Base-by-base conservation (phyloP, 164 flowering plant genomes). In the Kingdonia uniflora region DNA sequence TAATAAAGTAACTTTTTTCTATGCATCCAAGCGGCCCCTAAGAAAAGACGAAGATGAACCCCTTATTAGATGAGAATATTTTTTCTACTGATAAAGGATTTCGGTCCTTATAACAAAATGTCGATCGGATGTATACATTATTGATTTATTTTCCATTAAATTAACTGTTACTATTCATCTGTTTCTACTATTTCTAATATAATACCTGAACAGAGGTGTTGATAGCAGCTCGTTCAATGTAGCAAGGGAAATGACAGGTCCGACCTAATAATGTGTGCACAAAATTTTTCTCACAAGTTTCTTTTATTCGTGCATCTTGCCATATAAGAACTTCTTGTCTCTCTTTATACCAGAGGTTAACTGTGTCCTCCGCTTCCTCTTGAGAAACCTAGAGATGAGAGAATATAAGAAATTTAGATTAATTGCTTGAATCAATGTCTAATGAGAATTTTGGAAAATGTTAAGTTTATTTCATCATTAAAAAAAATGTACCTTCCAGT, bases 171-270 rank as follows among this genome's bases (percentile, higher is more conserved):
- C 8, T 3, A 29, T 29, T 29, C 35, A 29, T 3, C 35, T 29
- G 35, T 3, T 29, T 29, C n/a, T n/a, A n/a, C n/a, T n/a, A n/a
- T n/a, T n/a, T n/a, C 35, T 0, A 25, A 25, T 1, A n/a, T 46
- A 44, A 17, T 14, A 88, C 97, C 97, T 90, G 96, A 52, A 88
- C 97, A 25, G 99, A 97, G 39, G 95, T 81, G 65, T 92, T 92
- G 54, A 92, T 88, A 44, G 99, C 99, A 61, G 99, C 95, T 25
- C 99, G 84, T 52, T 86, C 91, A 51, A 92, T 84, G 63, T 92
- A 97, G 24, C 70, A 64, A 3, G 68, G 84, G 12, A 66, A 38
- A 11, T 51, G 37, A 56, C 72, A 71, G 14, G 73, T 80, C 21
- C 99, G 69, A 54, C 99, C 99, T 37, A 88, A 76, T 66, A 92